These are phyloP conservation scores for Mesembryanthemum crystallinum DNA, from an alignment of 148 eudicot genomes.

Conservation along the genomic window DNA sequence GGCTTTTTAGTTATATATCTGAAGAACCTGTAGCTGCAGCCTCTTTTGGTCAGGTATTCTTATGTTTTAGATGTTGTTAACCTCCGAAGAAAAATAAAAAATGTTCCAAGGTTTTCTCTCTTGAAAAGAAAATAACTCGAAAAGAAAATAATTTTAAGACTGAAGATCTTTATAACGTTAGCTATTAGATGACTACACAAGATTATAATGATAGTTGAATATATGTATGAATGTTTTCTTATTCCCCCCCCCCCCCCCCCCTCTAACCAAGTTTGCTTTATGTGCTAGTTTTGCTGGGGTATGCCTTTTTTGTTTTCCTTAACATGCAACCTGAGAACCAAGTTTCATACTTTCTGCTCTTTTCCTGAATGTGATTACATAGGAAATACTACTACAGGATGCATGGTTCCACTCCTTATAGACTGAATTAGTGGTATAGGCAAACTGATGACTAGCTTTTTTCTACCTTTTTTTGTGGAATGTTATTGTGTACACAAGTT, in stretches of 20 bases:
- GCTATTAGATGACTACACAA: too few relatives aligned
- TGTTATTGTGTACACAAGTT: neutral
- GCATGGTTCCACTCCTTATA: constrained; percentile 6
- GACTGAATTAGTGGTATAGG: neutral
- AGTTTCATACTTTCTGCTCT: neutral
- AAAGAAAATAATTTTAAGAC: too few relatives aligned
- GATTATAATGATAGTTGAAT: neutral
- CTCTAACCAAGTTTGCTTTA: neutral
- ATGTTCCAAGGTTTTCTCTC: too few relatives aligned
- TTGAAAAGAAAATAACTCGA: too few relatives aligned
- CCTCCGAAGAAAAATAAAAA: too few relatives aligned
- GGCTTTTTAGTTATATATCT: constrained; percentile 67
- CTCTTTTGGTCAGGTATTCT: constrained; percentile 92
- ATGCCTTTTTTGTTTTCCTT: neutral
- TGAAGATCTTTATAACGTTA: too few relatives aligned
- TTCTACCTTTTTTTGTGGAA: neutral
- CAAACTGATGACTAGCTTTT: neutral
- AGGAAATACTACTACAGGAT: neutral
- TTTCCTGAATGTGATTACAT: neutral
- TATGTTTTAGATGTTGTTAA: constrained; percentile 12
- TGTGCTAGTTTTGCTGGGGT: neutral
- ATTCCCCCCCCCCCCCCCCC: neutral
- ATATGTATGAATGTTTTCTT: neutral
- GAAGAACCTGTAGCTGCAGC: constrained; percentile 98
- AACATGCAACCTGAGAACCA: neutral